A percentile compares a stretch with the other conserved stretches of the same genome.
These are phyloP conservation scores for Bipolaris victoriae DNA, from an alignment of 2,329 filamentous ascomycete species.

Conservation along the genomic window DNA sequence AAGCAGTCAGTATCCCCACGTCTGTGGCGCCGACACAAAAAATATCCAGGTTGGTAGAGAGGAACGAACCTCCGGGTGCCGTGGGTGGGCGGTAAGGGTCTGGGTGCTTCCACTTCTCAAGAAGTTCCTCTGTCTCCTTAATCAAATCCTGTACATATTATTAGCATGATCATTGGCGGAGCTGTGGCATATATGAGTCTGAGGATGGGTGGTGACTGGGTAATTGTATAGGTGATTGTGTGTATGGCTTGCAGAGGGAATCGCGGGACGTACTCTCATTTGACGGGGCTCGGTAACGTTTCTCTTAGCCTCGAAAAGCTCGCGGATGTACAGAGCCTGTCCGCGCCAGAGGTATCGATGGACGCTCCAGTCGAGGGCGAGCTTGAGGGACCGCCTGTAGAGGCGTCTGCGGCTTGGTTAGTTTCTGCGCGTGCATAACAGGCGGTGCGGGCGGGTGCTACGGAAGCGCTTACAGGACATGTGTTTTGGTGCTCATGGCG, in stretches of 20 bases:
- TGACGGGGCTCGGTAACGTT: constrained; percentile 82
- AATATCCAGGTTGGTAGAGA: constrained; percentile 23
- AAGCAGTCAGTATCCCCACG: constrained; percentile 26
- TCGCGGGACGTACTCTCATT: constrained; percentile 69
- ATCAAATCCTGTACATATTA: constrained; percentile 70
- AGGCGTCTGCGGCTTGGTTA: constrained; percentile 63
- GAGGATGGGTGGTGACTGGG: neutral
- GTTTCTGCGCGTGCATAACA: constrained; percentile 22
- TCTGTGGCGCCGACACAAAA: constrained; percentile 29
- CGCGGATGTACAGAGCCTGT: constrained; percentile 94
- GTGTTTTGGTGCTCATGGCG: constrained; percentile 51
- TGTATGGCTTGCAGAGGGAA: constrained; percentile 1
- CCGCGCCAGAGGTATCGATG: constrained; percentile 93
- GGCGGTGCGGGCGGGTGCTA: constrained; percentile 11
- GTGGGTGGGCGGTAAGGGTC: constrained; percentile 90
- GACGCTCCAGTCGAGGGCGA: constrained; percentile 93
- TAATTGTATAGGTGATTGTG: neutral
- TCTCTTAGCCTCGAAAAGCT: constrained; percentile 92
- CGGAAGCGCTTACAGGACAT: constrained; percentile 42
- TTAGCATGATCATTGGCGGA: constrained; percentile 25
- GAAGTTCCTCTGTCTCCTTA: constrained; percentile 82
- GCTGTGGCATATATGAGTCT: neutral
- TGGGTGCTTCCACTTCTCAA: constrained; percentile 96
- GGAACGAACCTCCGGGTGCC: constrained; percentile 80
- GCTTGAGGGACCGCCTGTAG: constrained; percentile 91